These are phyloP conservation scores for Phytopythium boreale DNA, from an alignment of 352 stramenopile genomes.

Conservation along the genomic window DNA sequence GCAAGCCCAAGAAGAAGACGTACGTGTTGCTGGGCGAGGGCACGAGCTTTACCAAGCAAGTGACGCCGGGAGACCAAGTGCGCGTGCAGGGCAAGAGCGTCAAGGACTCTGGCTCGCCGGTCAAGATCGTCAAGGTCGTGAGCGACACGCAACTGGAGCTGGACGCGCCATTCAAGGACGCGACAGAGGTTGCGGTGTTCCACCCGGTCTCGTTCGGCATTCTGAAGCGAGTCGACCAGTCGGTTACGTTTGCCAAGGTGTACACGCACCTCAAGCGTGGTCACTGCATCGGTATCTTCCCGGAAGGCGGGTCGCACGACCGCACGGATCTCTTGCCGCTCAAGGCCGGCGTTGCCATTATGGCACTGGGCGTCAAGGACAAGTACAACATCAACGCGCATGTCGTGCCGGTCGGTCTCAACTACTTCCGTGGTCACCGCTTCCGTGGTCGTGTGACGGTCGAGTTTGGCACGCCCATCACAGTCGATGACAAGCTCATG, in stretches of 20 bases:
- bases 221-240: conserved; percentile 91
- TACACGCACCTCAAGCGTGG: conserved; percentile 88
- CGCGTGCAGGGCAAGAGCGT: conserved; percentile 73
- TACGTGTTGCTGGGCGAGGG: conserved; percentile 60
- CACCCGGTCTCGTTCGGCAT: conserved; percentile 73
- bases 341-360: conserved; percentile 97
- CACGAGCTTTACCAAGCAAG: conserved; percentile 72
- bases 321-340: conserved; percentile 96
- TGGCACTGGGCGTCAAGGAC: conserved; percentile 96
- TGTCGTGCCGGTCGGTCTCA: conserved; percentile 97
- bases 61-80: conserved; percentile 78
- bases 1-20: conserved; percentile 20
- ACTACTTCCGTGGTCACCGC: conserved; percentile 96
- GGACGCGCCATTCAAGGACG: conserved; percentile 38
- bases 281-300: conserved; percentile 96
- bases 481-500: conserved; percentile 79
- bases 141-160: conserved; percentile 85
- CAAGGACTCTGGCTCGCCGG: conserved; percentile 75
- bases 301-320: conserved; percentile 97
- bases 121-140: conserved; percentile 83
- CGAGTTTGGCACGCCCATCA: conserved; percentile 94
- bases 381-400: conserved; percentile 95
- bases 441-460: conserved; percentile 96
- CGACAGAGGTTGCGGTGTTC: conserved; percentile 31
- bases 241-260: conserved; percentile 90